Percentiles rank a stretch among this genome's conserved stretches.
Conservation (phyloP, 495 filamentous ascomycete species). For the Aspergillus campestris region DNA sequence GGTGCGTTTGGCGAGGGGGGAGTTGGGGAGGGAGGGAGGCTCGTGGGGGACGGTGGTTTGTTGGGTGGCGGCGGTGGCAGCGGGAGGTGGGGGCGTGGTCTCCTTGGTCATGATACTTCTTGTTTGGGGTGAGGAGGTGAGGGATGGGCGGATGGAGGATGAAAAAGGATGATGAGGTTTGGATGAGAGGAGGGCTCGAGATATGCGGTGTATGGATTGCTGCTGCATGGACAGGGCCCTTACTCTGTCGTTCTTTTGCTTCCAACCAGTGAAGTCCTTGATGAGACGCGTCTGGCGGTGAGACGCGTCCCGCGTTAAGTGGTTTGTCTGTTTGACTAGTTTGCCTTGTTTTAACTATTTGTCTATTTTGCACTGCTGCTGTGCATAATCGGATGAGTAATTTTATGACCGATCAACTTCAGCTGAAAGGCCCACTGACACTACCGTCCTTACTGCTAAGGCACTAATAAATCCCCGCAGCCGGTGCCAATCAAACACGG, state of each 20-base stretch:
- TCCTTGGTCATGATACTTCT: conserved; percentile 45
- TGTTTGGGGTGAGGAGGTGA: not conserved
- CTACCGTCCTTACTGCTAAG: not conserved
- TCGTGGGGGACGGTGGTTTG: conserved; percentile 27
- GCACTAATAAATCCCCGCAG: conserved; percentile 3
- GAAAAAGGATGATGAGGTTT: conserved; percentile 1
- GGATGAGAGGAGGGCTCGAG: not conserved
- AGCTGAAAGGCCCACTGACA: not conserved
- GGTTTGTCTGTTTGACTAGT: conserved; percentile 8
- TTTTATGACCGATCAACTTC: too few species aligned
- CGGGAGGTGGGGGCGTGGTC: conserved; percentile 31
- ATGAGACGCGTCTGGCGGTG: conserved; percentile 29
- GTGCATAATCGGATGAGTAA: too few species aligned
- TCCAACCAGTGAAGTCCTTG: conserved; percentile 4
- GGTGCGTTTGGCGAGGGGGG: conserved; percentile 57
- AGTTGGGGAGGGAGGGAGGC: conserved; percentile 50
- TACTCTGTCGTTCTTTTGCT: too few species aligned
- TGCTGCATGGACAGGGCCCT: too few species aligned
- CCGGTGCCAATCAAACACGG: conserved; percentile 2
- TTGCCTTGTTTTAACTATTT: conserved; percentile 3
- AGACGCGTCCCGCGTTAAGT: conserved; percentile 22
- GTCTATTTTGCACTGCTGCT: not conserved
- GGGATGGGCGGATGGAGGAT: not conserved
- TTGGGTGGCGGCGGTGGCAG: conserved; percentile 11
- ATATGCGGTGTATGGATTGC: not conserved